These are phyloP conservation scores for Diaporthe eres DNA, from an alignment of 2,329 filamentous ascomycete species.

Conservation along the genomic window DNA sequence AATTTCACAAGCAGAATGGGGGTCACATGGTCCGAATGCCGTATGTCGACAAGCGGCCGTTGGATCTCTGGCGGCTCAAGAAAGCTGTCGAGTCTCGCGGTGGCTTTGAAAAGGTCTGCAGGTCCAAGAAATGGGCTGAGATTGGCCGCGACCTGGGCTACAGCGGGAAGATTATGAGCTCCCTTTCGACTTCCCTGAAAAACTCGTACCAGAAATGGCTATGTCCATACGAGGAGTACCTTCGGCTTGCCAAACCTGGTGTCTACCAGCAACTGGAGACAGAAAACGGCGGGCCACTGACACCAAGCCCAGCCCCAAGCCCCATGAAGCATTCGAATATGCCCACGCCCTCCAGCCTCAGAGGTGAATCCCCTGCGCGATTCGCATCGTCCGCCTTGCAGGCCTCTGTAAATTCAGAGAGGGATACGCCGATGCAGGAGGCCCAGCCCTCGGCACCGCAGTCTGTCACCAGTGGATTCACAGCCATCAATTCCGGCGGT, in stretches of 20 bases:
- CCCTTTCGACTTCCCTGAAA: conserved; percentile 95
- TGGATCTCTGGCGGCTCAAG: conserved; percentile 95
- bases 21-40: conserved; percentile 94
- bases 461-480: conserved; percentile 61
- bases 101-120: conserved; percentile 97
- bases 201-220: conserved; percentile 99
- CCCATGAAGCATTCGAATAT: conserved; percentile 78
- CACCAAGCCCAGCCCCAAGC: conserved; percentile 77
- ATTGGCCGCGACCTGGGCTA: conserved; percentile 97
- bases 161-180: conserved; percentile 99
- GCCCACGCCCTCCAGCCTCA: conserved; percentile 70
- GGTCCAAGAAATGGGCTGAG: conserved; percentile 98
- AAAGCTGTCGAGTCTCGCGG: conserved; percentile 96
- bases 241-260: conserved; percentile 90
- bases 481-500: conserved; percentile 70
- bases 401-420: conserved; percentile 61
- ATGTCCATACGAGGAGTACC: conserved; percentile 95
- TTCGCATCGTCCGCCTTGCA: conserved; percentile 69
- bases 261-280: conserved; percentile 96
- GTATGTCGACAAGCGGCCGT: conserved; percentile 96
- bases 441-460: conserved; percentile 54
- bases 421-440: conserved; percentile 64
- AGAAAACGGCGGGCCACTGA: conserved; percentile 93
- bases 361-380: conserved; percentile 77
- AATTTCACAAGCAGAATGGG: conserved; percentile 97